phyloP scores from a whole-genome alignment of 2,329 filamentous ascomycete genomes.

The Elsinoe arachidis region DNA sequence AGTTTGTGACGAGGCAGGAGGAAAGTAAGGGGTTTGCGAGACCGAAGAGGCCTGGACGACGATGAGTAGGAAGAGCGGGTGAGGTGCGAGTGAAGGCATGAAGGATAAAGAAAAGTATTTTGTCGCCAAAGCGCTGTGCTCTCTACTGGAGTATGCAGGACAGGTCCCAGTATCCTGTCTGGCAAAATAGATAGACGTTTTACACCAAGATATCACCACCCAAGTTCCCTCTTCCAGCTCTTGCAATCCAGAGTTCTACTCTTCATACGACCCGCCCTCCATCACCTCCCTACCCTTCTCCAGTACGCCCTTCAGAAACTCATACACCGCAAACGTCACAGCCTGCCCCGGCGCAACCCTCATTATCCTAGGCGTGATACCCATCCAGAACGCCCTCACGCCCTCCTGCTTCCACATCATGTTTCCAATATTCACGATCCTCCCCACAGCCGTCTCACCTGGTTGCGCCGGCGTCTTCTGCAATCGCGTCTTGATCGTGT shows the following conservation, averaged over 20 bases:
- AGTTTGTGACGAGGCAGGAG: slow-evolving; percentile 60
- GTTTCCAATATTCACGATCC: slow-evolving; percentile 67
- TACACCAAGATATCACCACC: not conserved
- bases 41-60: slow-evolving; percentile 68
- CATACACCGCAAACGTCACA: slow-evolving; percentile 56
- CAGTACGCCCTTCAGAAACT: slow-evolving; percentile 42
- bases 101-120: slow-evolving; percentile 5
- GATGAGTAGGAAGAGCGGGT: slow-evolving; percentile 22
- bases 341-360: slow-evolving; percentile 92
- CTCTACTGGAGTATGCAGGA: slow-evolving; percentile 6
- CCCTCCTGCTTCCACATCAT: slow-evolving; percentile 72
- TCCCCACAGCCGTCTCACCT: slow-evolving; percentile 65
- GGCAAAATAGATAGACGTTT: slow-evolving; percentile 4
- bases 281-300: slow-evolving; percentile 41
- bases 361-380: slow-evolving; percentile 96
- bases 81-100: not conserved
- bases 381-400: slow-evolving; percentile 93
- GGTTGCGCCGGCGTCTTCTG: slow-evolving; percentile 79
- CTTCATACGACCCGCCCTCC: slow-evolving; percentile 41
- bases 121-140: slow-evolving; percentile 9
- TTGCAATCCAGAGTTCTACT: slow-evolving; percentile 28
- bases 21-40: slow-evolving; percentile 62
- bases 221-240: not conserved
- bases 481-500: slow-evolving; percentile 95
- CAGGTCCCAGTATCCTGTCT: slow-evolving; percentile 2